Conservation (phyloP, 2,329 filamentous ascomycete genomes). For the Pleoardoris graminearum region DNA sequence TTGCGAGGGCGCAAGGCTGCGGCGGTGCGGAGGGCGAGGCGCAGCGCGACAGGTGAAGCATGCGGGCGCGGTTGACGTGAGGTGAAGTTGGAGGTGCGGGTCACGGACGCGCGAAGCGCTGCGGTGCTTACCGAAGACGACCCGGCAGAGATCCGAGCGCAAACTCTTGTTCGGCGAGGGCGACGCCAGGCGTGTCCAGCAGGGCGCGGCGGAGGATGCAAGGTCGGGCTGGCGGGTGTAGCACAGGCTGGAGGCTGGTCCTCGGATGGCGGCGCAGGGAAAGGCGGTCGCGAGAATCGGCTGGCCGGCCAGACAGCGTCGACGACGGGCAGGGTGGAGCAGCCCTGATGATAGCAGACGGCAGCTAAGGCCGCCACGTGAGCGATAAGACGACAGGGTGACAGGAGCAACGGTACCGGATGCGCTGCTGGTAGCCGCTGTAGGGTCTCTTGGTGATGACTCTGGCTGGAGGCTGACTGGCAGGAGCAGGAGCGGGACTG, state of each 20-base stretch:
- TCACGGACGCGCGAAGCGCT: conserved; percentile 15
- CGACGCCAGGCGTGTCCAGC: neutral
- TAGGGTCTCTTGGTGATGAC: conserved; percentile 14
- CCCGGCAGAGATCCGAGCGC: conserved; percentile 17
- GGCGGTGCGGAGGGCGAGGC: conserved; percentile 19
- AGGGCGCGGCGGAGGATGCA: conserved; percentile 10
- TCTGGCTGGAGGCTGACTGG: conserved; percentile 6
- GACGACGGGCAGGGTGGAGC: conserved; percentile 1
- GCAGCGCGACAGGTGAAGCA: conserved; percentile 28
- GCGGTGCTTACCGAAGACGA: conserved; percentile 25
- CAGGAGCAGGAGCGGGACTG: conserved; percentile 5
- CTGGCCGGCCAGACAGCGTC: conserved; percentile 3
- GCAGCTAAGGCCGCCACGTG: conserved; percentile 18
- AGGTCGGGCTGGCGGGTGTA: conserved; percentile 11
- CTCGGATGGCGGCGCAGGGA: neutral
- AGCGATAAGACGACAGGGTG: conserved; percentile 14
- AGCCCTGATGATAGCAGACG: conserved; percentile 9
- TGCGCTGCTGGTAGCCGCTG: conserved; percentile 20
- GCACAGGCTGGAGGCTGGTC: neutral
- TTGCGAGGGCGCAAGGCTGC: conserved; percentile 23
- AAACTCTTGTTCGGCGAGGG: conserved; percentile 18
- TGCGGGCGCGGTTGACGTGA: conserved; percentile 14
- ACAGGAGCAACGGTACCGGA: conserved; percentile 9
- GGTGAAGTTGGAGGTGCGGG: conserved; percentile 17
- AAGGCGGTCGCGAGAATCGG: neutral